Evolutionary conservation across 495 filamentous ascomycete genomes (phyloP), one percentile per base, ranked within the genome.

Genomic region (Penicillium canescens): DNA sequence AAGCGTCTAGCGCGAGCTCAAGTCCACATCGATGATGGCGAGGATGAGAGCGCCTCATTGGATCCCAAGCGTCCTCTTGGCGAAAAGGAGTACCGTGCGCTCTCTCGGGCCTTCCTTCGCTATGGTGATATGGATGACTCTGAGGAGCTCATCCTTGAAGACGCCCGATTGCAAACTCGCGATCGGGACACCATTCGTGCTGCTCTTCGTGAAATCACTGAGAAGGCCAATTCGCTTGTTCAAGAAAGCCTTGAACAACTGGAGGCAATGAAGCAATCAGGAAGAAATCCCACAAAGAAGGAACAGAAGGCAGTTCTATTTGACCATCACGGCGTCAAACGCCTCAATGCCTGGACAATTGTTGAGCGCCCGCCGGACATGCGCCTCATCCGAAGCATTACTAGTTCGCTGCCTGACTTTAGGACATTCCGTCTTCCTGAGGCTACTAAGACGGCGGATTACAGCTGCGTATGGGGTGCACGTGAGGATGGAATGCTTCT

Each of bases 401-500:
- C 89, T 21, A 72, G 67, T 11, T 75, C 83, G 7, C 76, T 82
- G 6, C 38, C 83, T 13, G 87, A 93, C 55, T 85, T 82, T 61
- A 79, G 71, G 52, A 88, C 78, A 35, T 99, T 98, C 73, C 87
- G 91, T 14, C 82, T 99, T 26, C 86, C 90, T 4, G 92, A 97
- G 66, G 94, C 94, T 3, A 88, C 87, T 0, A 99, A 98, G 61
- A 79, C 88, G 11, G 90, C 93, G 3, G 80, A 82, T 33, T 99
- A 97, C 66, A 86, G 84, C 36, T 96, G 90, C 61, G 74, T 86
- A 26, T 99, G 94, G 94, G 91, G 91, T 45, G 81, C 92, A 4
- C 83, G 86, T 41, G 95, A 99, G 73, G 94, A 99, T 63, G 94
- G 89, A 31, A 99, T 99, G 94, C 85, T 99, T 40, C 89, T 91